Conservation (phyloP, 257 asterid species). For the Jacaranda copaia region DNA sequence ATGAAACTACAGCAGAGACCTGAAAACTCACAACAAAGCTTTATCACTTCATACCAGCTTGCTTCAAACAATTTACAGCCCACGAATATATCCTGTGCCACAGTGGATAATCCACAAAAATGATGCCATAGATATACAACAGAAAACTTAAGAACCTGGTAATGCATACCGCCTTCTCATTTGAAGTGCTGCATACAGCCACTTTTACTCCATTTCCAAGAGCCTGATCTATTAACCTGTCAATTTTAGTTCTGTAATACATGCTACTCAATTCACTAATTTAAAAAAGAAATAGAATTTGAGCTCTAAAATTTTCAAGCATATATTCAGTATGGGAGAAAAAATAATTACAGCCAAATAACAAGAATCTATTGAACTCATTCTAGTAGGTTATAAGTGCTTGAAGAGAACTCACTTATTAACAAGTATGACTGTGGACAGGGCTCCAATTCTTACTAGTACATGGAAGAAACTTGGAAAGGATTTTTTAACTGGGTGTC, state of each 20-base stretch:
- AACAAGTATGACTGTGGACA: background rate
- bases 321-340: background rate
- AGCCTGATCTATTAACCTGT: constrained; percentile 95
- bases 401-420: background rate
- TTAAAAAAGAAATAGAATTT: background rate
- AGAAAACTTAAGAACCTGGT: constrained; percentile 58
- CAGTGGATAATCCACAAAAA: constrained; percentile 9
- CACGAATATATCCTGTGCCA: background rate
- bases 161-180: constrained; percentile 98
- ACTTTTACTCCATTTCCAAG: constrained; percentile 76
- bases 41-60: background rate
- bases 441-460: background rate
- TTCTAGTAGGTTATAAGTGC: background rate
- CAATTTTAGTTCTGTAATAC: constrained; percentile 20
- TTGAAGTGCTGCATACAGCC: constrained; percentile 98
- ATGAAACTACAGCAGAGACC: constrained; percentile 97
- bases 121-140: constrained; percentile 1
- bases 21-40: constrained; percentile 30
- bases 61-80: background rate
- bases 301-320: background rate
- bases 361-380: background rate
- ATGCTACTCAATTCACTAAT: constrained; percentile 3
- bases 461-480: no score
- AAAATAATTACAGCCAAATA: no score
- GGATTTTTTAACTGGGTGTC: background rate